Evolutionary conservation across 768 basidiomycete species (phyloP).

Genomic region (Xerocomus brunneocitrinus): DNA sequence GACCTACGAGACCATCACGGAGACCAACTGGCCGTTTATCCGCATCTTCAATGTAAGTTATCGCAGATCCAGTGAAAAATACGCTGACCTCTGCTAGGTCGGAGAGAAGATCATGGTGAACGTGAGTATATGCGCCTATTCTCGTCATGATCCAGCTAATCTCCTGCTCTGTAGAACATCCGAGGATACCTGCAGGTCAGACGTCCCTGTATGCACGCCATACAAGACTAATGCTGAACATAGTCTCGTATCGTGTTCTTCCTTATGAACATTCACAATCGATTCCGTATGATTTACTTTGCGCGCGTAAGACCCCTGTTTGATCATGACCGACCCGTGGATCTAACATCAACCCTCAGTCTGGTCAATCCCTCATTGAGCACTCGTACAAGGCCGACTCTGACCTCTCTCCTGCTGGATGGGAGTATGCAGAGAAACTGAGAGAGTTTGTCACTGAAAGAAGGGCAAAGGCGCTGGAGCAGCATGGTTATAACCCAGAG

Average conservation of each 20-base stretch:
- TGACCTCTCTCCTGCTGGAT: constrained; percentile 89
- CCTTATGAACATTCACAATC: constrained; percentile 98
- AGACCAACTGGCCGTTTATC: constrained; percentile 89
- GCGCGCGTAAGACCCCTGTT: constrained; percentile 61
- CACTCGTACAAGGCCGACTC: constrained; percentile 99
- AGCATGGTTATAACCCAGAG: constrained; percentile 58
- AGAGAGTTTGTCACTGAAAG: constrained; percentile 88
- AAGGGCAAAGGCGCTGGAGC: constrained; percentile 69
- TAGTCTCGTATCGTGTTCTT: constrained; percentile 97
- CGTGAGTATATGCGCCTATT: constrained; percentile 39
- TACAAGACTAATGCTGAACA: constrained; percentile 5
- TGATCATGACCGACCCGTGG: background rate
- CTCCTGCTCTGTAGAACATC: constrained; percentile 50
- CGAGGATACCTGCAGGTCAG: constrained; percentile 82
- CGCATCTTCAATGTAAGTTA: constrained; percentile 81
- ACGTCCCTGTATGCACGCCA: background rate
- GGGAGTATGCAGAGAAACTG: constrained; percentile 89
- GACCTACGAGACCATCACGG: constrained; percentile 88
- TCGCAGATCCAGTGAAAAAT: background rate
- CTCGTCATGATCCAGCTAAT: background rate
- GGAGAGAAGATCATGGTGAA: constrained; percentile 97
- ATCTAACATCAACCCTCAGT: constrained; percentile 43
- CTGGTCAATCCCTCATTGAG: constrained; percentile 97
- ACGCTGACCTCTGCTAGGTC: constrained; percentile 46
- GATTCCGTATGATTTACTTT: constrained; percentile 91